Conservation (phyloP, 1,139 yeast genomes). For the Lizanozyma gosingica region DNA sequence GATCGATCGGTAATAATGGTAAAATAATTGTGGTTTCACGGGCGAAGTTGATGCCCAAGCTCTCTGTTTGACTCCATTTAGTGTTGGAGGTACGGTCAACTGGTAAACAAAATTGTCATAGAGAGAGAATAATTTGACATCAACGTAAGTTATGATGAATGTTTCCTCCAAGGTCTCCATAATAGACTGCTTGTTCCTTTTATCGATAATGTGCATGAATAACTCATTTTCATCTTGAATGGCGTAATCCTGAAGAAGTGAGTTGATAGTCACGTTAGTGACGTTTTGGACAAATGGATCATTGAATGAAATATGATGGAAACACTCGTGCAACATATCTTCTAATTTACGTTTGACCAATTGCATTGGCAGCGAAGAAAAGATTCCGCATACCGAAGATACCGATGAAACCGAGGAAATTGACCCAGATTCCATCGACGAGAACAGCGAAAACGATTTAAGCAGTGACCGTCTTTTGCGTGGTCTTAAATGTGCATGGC, state of each 20-base stretch:
- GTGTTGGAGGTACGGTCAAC: background rate
- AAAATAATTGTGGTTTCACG: background rate
- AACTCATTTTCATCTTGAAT: slow-evolving; percentile 7
- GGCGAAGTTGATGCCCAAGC: too few species aligned
- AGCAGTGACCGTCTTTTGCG: background rate
- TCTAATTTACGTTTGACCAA: slow-evolving; percentile 5
- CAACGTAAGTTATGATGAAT: slow-evolving; percentile 14
- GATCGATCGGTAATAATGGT: background rate
- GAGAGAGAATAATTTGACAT: slow-evolving; percentile 11
- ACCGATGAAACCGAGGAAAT: background rate
- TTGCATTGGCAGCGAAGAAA: slow-evolving; percentile 6
- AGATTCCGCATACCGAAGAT: slow-evolving; percentile 6
- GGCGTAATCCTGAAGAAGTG: slow-evolving; percentile 10
- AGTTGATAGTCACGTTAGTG: slow-evolving; percentile 5
- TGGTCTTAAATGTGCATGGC: too few species aligned
- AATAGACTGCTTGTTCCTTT: slow-evolving; percentile 6
- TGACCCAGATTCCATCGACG: background rate
- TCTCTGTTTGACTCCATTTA: too few species aligned
- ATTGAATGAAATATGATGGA: background rate
- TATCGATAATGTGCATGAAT: slow-evolving; percentile 7
- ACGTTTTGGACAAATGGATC: background rate
- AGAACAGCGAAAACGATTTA: background rate
- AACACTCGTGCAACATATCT: slow-evolving; percentile 6
- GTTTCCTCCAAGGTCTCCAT: slow-evolving; percentile 10
- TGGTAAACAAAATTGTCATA: slow-evolving; percentile 5